Evolutionary conservation across 257 asterid species (phyloP), one percentile per base, ranked within the genome.

Genomic region (Solanum boliviense): DNA sequence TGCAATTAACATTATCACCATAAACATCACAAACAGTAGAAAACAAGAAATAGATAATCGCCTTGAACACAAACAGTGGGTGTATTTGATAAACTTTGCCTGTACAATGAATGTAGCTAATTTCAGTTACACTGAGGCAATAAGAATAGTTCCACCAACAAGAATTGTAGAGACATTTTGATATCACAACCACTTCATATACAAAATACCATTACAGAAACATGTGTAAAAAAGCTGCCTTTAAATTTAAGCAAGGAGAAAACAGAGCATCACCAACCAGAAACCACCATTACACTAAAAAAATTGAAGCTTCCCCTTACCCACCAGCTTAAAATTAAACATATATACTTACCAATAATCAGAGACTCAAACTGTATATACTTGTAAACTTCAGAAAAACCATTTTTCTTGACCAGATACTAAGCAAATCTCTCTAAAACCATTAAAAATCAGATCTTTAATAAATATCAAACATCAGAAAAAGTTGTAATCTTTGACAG

Each of bases 241-340:
- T 86, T 88, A 70, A 87, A 88, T 86, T 83, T 62, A 88, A 91
- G 91, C 60, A 89, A 91, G 46, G 88, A 65, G 85, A 87, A 35
- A 84, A 87, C 41, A 89, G 86, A 88, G 88, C 90, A 90, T 86
- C 89, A 85, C 88, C 90, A 84, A 86, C 89, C 88, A 56, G 58
- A 91, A 88, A 88, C 78, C 83, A 89, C 70, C 91, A 78, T 58
- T 74, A 81, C 52, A 83, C 67, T 65, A 39, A 82, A 29, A 82
- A 29, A 82, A 29, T 1, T 5, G 18, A 13, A 9, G 41, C 41
- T 11, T 82, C 10, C 29, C 41, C 70, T 48, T 29, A 10, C 34
- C 67, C 85, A 79, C n/a, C 48, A 20, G 48, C 82, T 34, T 38
- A 5, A 46, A 79, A 44, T 44, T 46, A 44, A 79, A 79, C 27